A percentile compares a stretch with the other conserved stretches of the same genome.
Conservation (phyloP, 352 stramenopile genomes). For the Pythium plurisporium region DNA sequence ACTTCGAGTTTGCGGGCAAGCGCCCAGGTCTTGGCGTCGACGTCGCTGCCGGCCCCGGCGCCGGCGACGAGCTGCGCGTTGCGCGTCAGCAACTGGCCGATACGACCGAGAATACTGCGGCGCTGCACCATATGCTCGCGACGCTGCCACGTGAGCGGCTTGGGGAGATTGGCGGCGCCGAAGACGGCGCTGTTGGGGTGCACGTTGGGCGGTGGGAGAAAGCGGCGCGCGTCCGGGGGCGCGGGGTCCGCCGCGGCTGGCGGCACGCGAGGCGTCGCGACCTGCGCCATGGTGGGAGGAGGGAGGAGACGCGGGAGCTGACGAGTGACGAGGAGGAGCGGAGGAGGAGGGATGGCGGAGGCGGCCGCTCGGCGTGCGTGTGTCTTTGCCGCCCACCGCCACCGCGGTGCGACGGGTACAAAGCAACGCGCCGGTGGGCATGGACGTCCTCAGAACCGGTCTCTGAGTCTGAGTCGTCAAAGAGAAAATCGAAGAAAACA, state of each 20-base stretch:
- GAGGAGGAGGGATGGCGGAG: not conserved
- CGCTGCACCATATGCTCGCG: constrained; percentile 68
- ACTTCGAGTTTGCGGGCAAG: constrained; percentile 80
- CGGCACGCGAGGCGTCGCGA: constrained; percentile 15
- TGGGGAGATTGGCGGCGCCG: constrained; percentile 51
- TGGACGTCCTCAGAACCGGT: not conserved
- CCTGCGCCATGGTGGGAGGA: constrained; percentile 6
- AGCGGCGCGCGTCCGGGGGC: constrained; percentile 15
- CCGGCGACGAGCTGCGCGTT: constrained; percentile 46
- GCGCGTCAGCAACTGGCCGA: constrained; percentile 53
- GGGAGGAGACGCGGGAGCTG: no score
- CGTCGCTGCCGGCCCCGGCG: constrained; percentile 4
- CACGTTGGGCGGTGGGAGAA: constrained; percentile 54
- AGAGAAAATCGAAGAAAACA: not conserved
- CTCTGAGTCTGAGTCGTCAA: not conserved
- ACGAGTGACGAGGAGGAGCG: not conserved
- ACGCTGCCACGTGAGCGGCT: constrained; percentile 79
- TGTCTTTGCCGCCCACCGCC: constrained; percentile 1
- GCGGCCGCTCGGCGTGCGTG: not conserved
- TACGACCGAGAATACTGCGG: constrained; percentile 57
- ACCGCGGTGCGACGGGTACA: not conserved
- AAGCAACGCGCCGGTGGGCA: constrained; percentile 3
- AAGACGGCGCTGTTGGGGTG: constrained; percentile 78
- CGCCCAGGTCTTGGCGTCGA: constrained; percentile 53
- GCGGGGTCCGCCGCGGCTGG: not conserved